Base-by-base conservation (phyloP, 2,329 filamentous ascomycete genomes). In the Zymoseptoria passerinii region DNA sequence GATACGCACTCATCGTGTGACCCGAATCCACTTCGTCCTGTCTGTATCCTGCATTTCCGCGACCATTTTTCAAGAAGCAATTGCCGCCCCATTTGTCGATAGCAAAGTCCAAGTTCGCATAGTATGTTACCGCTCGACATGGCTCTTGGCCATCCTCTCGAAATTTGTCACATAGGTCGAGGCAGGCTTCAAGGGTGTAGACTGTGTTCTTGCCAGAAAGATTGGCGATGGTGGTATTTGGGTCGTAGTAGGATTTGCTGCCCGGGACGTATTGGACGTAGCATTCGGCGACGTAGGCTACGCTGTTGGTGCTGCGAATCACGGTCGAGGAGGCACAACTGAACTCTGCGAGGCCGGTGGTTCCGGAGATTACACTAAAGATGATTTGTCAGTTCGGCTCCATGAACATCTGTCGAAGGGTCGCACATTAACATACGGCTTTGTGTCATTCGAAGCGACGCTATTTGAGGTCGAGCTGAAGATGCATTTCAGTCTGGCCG, bases 1-100 rank as follows among this genome's bases (percentile, higher is more conserved):
- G 48, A 29, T 52, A 63, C 54, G 61, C 58, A 54, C 58, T 60
- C 10, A 59, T 51, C 13, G 56, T 61, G 55, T 61, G 56, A 28
- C 19, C 9, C 44, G 53, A 60, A 52, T 63, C 61, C 8, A 63
- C 58, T 52, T 58, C 61, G 1, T 48, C 53, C 18, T 58, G 53
- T 44, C 53, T 54, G 1, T 54, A 56, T 27, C 53, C 13, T 0
- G 56, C 56, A 7, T n/a, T 16, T 7, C 13, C 35, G 3, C 61
- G 51, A 57, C 59, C 58, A 55, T 63, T 63, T 54, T 63, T 61
- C 58, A 63, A 57, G 48, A 63, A 63, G 52, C 58, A 63, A 50
- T 60, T 63, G 3, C 61, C 58, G 10, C 61, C 61, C 56, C 54
- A 61, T 23, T 48, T 48, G 5, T 58, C 20, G 4, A 63, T 53